Evolutionary conservation across 140 eudicot species (phyloP).

Genomic region (Senecio squalidus): DNA sequence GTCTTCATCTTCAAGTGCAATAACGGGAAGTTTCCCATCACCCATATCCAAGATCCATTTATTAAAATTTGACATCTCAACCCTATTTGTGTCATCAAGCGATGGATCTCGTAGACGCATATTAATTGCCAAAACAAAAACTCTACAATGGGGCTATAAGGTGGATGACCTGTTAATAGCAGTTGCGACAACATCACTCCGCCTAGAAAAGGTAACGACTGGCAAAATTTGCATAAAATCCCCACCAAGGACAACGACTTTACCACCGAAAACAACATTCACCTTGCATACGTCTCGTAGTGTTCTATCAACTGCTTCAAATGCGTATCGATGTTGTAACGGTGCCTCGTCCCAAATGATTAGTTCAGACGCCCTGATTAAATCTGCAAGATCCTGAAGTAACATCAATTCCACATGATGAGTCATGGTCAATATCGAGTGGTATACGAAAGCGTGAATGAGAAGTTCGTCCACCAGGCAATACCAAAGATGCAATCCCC

Average conservation of each 20-base stretch:
- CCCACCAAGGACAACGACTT: constrained; percentile 4
- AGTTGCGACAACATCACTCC: background rate
- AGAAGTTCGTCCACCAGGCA: too few relatives aligned
- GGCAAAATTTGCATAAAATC: constrained; percentile 6
- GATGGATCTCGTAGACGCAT: background rate
- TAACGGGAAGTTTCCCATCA: background rate
- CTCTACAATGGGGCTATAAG: background rate
- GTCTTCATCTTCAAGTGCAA: background rate
- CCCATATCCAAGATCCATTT: background rate
- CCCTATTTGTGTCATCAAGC: background rate
- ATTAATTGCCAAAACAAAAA: background rate
- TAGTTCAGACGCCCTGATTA: background rate
- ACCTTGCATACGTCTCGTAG: background rate
- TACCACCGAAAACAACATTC: background rate
- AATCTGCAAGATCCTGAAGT: background rate
- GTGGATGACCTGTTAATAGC: background rate
- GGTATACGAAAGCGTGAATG: background rate
- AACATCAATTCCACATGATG: background rate
- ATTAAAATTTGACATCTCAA: too few relatives aligned
- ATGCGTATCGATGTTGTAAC: background rate
- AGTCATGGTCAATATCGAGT: background rate
- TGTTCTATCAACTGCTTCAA: constrained; percentile 4
- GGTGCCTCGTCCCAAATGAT: constrained; percentile 20
- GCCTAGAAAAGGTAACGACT: background rate
- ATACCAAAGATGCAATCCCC: too few relatives aligned